Evolutionary conservation across 140 eudicot genomes (phyloP), one percentile per base, ranked within the genome.

Genomic region (Cichorium intybus): DNA sequence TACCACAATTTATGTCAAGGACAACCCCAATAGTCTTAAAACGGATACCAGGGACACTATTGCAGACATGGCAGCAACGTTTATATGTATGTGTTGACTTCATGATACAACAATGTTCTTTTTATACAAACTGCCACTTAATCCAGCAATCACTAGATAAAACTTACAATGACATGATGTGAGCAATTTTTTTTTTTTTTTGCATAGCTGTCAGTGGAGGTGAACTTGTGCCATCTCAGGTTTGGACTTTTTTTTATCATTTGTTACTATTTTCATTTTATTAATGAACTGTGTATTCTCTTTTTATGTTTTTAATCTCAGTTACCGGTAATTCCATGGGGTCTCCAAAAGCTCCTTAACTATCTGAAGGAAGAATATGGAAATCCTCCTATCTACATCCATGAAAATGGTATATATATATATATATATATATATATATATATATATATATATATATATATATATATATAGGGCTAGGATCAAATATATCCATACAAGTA

Each of bases 381-480:
- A 10, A 83, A 87, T 70, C 87, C 83, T 62, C 87, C 85, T 24
- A 55, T 80, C 54, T 86, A 80, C 81, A 73, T 86, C 57, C 90
- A 87, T 14, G 90, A 83, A 75, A 87, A 83, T 64, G 90, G 95
- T 86, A 51, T 62, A 29, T 74, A 10, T 5, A n/a, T 34, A 26
- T 5, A 26, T 2, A 26, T 2, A 0, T 26, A 26, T 2, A 2
- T 0, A 4, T 26, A 26, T 26, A 26, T 26, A 26, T 26, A 26
- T 26, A 26, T 26, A 26, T 26, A 26, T 26, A 26, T 31, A 31
- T 31, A 31, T 31, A 31, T 31, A 31, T 31, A 31, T 31, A 31
- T 31, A 31, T 31, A 31, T 31, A 31, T 31, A 31, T 31, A 31
- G 5, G 5, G 34, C 11, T 34, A 54, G 39, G 52, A 39, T 9